These are phyloP conservation scores for Limonium bicolor DNA, from an alignment of 148 eudicot species.

Conservation along the genomic window DNA sequence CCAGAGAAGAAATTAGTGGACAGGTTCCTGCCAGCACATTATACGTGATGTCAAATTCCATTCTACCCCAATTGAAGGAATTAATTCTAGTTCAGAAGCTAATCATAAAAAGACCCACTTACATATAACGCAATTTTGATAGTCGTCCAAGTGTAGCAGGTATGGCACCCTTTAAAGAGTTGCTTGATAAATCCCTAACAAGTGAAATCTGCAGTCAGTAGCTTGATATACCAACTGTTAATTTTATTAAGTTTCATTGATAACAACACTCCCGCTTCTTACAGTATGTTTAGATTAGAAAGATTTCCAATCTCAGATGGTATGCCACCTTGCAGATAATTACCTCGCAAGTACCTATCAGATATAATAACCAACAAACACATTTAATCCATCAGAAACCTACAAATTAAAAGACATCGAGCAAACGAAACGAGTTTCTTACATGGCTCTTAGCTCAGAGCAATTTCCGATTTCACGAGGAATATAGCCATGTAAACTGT, in stretches of 20 bases:
- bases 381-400: background rate
- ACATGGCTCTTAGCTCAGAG: slow-evolving; percentile 84
- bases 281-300: slow-evolving; percentile 63
- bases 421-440: slow-evolving; percentile 11
- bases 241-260: background rate
- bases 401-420: background rate
- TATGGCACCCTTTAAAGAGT: slow-evolving; percentile 73
- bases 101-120: too few relatives aligned
- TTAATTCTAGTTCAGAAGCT: background rate
- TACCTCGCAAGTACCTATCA: slow-evolving; percentile 78
- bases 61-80: too few relatives aligned
- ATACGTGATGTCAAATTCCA: too few relatives aligned
- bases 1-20: slow-evolving; percentile 92
- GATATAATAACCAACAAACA: background rate
- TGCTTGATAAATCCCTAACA: slow-evolving; percentile 79
- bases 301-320: slow-evolving; percentile 85
- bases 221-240: background rate
- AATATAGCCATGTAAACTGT: slow-evolving; percentile 74
- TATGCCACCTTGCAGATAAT: slow-evolving; percentile 92
- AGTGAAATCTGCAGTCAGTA: background rate
- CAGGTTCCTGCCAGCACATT: slow-evolving; percentile 44
- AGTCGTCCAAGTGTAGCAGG: slow-evolving; percentile 87
- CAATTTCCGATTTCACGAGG: slow-evolving; percentile 76
- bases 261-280: slow-evolving; percentile 18
- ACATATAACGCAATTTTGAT: slow-evolving; percentile 55